Evolutionary conservation across 805 yeast species (phyloP).

Genomic region (Barnettozyma sp.): DNA sequence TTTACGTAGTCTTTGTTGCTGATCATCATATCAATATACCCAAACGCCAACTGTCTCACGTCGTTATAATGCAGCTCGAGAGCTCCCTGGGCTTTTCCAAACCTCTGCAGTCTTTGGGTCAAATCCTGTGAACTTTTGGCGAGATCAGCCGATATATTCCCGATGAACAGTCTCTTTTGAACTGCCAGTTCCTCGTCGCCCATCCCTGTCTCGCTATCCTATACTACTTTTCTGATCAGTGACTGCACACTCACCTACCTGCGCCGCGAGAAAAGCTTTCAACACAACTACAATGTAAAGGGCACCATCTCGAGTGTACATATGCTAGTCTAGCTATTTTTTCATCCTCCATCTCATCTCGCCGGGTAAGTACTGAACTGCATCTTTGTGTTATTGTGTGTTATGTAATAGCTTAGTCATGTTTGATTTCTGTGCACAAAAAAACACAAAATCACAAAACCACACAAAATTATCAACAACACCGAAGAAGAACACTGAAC

Average conservation of each 20-base stretch:
- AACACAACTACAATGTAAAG: neutral
- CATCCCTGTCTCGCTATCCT: too few relatives aligned
- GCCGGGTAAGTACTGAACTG: constrained; percentile 4
- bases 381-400: neutral
- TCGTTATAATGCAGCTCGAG: constrained; percentile 47
- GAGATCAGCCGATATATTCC: constrained; percentile 53
- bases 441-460: neutral
- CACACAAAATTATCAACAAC: neutral
- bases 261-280: too few relatives aligned
- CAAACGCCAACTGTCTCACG: constrained; percentile 41
- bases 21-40: constrained; percentile 55
- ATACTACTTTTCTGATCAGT: too few relatives aligned
- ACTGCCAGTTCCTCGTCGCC: too few relatives aligned
- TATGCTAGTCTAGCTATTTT: neutral
- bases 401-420: neutral
- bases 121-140: constrained; percentile 41
- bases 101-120: constrained; percentile 48
- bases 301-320: too few relatives aligned
- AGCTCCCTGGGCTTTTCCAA: constrained; percentile 50
- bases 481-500: too few relatives aligned
- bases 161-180: constrained; percentile 49
- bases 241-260: too few relatives aligned
- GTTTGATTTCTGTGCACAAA: neutral
- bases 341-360: constrained; percentile 6
- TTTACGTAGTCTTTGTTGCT: constrained; percentile 38